A percentile compares a stretch with the other conserved stretches of the same genome.
These are phyloP conservation scores for Malassezia nana DNA, from an alignment of 1,284 basidiomycete genomes.

Conservation along the genomic window DNA sequence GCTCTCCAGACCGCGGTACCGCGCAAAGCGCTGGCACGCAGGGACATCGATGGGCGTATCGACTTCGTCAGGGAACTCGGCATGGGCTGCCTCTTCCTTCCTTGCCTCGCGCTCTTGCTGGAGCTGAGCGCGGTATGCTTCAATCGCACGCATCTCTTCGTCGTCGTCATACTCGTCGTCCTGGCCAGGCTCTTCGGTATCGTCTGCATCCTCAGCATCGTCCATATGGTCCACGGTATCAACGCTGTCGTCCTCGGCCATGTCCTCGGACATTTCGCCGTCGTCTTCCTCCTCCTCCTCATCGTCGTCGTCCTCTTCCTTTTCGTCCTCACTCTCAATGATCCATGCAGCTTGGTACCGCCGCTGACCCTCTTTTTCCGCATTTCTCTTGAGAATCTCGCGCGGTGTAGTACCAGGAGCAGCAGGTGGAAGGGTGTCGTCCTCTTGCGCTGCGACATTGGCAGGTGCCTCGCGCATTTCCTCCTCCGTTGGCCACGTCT, in stretches of 20 bases:
- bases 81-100: conserved; percentile 58
- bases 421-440: conserved; percentile 42
- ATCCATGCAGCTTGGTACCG: conserved; percentile 45
- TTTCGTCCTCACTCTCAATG: conserved; percentile 36
- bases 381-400: conserved; percentile 40
- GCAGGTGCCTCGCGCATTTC: conserved; percentile 57
- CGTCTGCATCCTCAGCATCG: conserved; percentile 37
- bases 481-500: conserved; percentile 98
- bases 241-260: conserved; percentile 57
- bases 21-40: conserved; percentile 76
- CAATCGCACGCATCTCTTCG: conserved; percentile 48
- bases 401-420: conserved; percentile 48
- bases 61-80: conserved; percentile 89
- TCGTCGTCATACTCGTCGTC: conserved; percentile 48
- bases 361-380: conserved; percentile 49
- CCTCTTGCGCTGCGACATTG: conserved; percentile 8
- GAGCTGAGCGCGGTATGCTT: conserved; percentile 63
- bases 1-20: conserved; percentile 80
- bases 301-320: conserved; percentile 41
- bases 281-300: conserved; percentile 50
- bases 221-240: conserved; percentile 50
- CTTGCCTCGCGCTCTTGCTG: conserved; percentile 71
- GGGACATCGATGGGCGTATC: conserved; percentile 84
- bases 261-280: conserved; percentile 70
- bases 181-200: conserved; percentile 60